Evolutionary conservation across 441 rosid genomes (phyloP), one percentile per base, ranked within the genome.

Genomic region (Caryocar brasiliense): DNA sequence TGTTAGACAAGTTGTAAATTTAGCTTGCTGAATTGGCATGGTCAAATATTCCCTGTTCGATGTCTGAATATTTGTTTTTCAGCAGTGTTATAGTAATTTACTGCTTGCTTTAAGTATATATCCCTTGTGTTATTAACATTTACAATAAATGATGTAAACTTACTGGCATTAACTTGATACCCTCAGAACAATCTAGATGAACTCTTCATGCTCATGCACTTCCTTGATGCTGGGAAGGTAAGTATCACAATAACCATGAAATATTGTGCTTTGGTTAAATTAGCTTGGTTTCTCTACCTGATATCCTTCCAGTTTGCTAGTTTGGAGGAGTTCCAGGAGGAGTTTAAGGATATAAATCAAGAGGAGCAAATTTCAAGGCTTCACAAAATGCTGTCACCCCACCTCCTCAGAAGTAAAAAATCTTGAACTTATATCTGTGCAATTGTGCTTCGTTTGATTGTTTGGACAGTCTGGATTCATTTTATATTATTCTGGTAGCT

Each of bases 161-260:
- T 34, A 59, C 62, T 66, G 38, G 32, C 43, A 37, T 47, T 66
- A 48, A 22, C 51, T 30, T 70, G 70, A 41, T 63, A 11, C 51
- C 24, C 76, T 62, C 91, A 93, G 99, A 93, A 93, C 79, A 93
- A 93, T 72, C 76, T 93, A 76, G 97, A 89, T 73, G 99, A 93
- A 66, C 97, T 93, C 66, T 89, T 89, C 85, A 93, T 93, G 96
- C 97, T 93, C 47, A 93, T 93, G 99, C 99, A 93, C 70, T 89
- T 93, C 74, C 99, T 93, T 64, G 99, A 93, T 74, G 96, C 91
- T 41, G 99, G 97, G 65, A 93, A 93, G 96, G 99, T 89, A 64
- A 64, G 75, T 68, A 40, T 52, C 38, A 22, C 38, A 26, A 41
- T 18, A 41, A 19, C 54, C 59, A 18, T 24, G n/a, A 40, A 40